A percentile compares a stretch with the other conserved stretches of the same genome.
phyloP scores from a whole-genome alignment of 2,329 filamentous ascomycete species.

The Penicillium paneum region DNA sequence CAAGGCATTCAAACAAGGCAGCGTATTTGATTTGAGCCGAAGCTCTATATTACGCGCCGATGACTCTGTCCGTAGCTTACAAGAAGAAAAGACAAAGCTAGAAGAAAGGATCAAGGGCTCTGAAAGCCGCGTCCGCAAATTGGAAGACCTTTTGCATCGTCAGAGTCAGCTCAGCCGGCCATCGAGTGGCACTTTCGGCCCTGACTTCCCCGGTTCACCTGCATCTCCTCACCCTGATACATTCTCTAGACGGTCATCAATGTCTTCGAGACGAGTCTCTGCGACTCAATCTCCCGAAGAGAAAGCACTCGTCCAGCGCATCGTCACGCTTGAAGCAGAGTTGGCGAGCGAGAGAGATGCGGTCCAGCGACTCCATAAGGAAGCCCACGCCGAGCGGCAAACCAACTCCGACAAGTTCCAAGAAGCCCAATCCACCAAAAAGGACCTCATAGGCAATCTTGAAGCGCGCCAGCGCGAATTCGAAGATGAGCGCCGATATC shows the following conservation, averaged over 20 bases:
- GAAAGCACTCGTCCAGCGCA: conserved; percentile 59
- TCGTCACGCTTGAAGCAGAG: conserved; percentile 72
- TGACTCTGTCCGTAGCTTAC: conserved; percentile 71
- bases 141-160: conserved; percentile 89
- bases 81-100: conserved; percentile 73
- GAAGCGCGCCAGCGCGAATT: conserved; percentile 90
- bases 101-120: conserved; percentile 76
- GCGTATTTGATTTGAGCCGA: conserved; percentile 86
- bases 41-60: conserved; percentile 86
- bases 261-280: conserved; percentile 60
- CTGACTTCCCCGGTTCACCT: conserved; percentile 41
- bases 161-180: conserved; percentile 61
- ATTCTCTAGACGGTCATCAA: conserved; percentile 57
- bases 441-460: conserved; percentile 90
- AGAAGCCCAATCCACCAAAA: conserved; percentile 87
- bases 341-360: conserved; percentile 69
- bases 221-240: conserved; percentile 42
- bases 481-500: conserved; percentile 73
- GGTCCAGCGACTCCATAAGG: conserved; percentile 64
- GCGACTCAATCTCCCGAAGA: conserved; percentile 59
- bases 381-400: conserved; percentile 60
- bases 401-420: conserved; percentile 65
- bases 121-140: conserved; percentile 81
- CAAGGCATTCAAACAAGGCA: conserved; percentile 95
- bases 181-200: conserved; percentile 49